Conservation (phyloP, 164 flowering plant species). For the Macadamia tetraphylla region DNA sequence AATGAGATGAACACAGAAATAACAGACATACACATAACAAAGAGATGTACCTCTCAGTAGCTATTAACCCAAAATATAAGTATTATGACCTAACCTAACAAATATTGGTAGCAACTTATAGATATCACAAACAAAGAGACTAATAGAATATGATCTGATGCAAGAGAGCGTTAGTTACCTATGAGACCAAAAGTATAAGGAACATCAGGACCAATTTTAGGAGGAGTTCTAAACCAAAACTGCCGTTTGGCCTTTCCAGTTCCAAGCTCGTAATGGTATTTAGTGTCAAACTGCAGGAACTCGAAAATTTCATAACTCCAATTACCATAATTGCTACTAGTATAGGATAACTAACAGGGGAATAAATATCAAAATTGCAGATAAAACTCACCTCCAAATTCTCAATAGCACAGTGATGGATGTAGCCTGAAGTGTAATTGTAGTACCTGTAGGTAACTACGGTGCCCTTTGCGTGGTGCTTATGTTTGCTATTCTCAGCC, state of each 20-base stretch:
- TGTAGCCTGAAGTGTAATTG: slow-evolving; percentile 71
- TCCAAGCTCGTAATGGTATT: slow-evolving; percentile 44
- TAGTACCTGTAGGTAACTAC: slow-evolving; percentile 42
- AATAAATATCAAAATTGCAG: neutral
- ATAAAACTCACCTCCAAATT: slow-evolving; percentile 43
- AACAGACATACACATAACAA: neutral
- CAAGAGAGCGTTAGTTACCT: slow-evolving; percentile 26
- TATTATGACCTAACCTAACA: too few species aligned
- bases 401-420: slow-evolving; percentile 63
- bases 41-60: neutral
- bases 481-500: slow-evolving; percentile 28
- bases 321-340: neutral
- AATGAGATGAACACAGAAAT: slow-evolving; percentile 4
- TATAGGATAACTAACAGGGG: neutral
- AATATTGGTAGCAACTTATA: too few species aligned
- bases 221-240: slow-evolving; percentile 55
- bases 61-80: neutral
- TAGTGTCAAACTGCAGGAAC: slow-evolving; percentile 39
- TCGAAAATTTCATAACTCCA: neutral
- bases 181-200: slow-evolving; percentile 56
- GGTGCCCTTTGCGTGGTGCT: slow-evolving; percentile 27
- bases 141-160: neutral
- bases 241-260: slow-evolving; percentile 24
- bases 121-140: neutral
- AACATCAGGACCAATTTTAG: slow-evolving; percentile 46